Percentiles rank a stretch among this genome's conserved stretches.
Conservation (phyloP, 2,329 filamentous ascomycete genomes). For the Calonectria pseudoreteaudii region DNA sequence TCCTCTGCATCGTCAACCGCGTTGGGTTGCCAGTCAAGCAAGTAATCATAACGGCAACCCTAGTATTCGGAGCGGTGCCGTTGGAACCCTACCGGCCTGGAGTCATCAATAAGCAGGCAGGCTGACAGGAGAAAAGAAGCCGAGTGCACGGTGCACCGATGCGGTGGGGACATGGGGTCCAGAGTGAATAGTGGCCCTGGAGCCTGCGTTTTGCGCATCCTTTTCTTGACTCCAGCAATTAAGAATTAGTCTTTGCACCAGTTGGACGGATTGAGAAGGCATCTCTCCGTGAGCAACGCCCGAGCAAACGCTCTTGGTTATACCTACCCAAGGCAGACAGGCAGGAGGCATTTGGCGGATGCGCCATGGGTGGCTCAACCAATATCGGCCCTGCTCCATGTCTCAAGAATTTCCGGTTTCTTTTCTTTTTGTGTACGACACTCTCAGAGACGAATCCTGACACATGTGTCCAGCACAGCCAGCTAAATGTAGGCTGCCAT, state of each 20-base stretch:
- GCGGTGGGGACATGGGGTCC: not conserved
- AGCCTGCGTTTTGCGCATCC: not conserved
- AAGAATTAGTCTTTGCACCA: not conserved
- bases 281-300: not conserved
- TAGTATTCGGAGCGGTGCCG: not conserved
- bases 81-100: not conserved
- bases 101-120: not conserved
- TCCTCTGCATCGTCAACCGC: not conserved
- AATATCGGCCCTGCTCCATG: not conserved
- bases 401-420: slow-evolving; percentile 2
- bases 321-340: not conserved
- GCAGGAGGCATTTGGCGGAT: not conserved
- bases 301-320: not conserved
- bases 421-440: not conserved
- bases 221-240: not conserved
- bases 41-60: not conserved
- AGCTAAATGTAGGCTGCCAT: not conserved
- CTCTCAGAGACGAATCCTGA: not conserved
- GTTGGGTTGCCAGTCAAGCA: not conserved
- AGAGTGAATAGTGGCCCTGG: not conserved
- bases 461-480: not conserved
- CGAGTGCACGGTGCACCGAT: not conserved
- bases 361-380: not conserved
- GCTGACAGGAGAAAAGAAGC: not conserved
- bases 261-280: not conserved